Conservation (phyloP, 805 yeast species). For the Dipodascus geniculatus region DNA sequence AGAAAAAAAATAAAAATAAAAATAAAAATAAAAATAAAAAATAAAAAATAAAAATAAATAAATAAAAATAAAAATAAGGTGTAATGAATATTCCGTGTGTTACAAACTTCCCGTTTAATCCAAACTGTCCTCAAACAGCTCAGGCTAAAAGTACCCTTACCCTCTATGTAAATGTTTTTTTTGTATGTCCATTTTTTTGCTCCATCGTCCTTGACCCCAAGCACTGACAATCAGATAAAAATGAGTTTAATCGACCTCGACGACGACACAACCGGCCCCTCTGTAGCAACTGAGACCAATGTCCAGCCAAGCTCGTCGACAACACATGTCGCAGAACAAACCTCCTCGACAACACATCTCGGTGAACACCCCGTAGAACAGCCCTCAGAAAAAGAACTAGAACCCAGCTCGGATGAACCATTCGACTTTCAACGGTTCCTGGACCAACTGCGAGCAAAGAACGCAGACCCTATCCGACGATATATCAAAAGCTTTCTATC, state of each 20-base stretch:
- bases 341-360: background rate
- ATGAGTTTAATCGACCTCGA: background rate
- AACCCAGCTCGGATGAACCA: conserved; percentile 15
- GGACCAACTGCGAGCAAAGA: conserved; percentile 52
- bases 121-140: background rate
- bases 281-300: background rate
- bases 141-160: background rate
- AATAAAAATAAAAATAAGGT: background rate
- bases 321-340: background rate
- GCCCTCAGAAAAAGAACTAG: background rate
- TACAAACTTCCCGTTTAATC: background rate
- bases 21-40: too few relatives aligned
- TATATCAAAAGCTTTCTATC: conserved; percentile 75
- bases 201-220: too few relatives aligned
- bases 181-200: background rate
- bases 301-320: background rate
- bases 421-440: conserved; percentile 83
- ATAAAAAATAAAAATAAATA: too few relatives aligned
- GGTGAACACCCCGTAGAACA: background rate
- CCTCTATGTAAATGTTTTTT: background rate
- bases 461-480: conserved; percentile 81
- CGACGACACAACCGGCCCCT: background rate
- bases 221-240: too few relatives aligned
- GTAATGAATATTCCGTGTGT: background rate
- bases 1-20: too few relatives aligned